Evolutionary conservation across 805 yeast species (phyloP), one percentile per base, ranked within the genome.

Genomic region (Candida fluviatilis): DNA sequence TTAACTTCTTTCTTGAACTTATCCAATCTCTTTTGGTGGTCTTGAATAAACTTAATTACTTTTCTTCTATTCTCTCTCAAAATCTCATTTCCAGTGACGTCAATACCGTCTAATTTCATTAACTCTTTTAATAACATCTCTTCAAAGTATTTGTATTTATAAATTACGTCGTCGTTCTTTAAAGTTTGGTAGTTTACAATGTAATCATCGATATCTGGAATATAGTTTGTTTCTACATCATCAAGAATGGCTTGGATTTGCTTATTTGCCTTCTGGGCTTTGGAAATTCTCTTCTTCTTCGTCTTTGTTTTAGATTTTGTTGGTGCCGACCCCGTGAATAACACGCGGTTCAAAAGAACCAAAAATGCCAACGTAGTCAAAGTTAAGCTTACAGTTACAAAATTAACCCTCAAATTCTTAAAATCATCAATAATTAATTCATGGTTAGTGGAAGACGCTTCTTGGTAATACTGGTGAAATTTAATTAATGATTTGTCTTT

Each of bases 91-190:
- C 75, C 75, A 7, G 62, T 68, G 19, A 68, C 69, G 43, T 81
- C 84, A 25, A 85, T 66, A 2, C 75, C 80, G 50, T 85, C 95
- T 38, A 85, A 63, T 43, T 71, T 76, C 69, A 84, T 71, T 47
- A 84, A 58, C 45, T 81, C 69, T 53, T 83, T 82, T 55, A 84
- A 64, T 31, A 84, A 60, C 70, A 74, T 73, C 56, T 84, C 95
- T 49, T 80, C 82, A 55, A 68, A 78, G 54, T 69, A 84, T 37
- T 74, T 71, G 48, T 67, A 71, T 51, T 75, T 73, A 55, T 77
- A 82, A 41, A 59, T 57, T 25, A 58, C 54, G 33, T 68, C 66
- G 5, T 60, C 67, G 1, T 39, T 34, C 23, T 47, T 47, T 51
- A 60, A 57, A 2, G 38, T 21, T 34, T 51, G 46, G 46, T 55